These are phyloP conservation scores for Penicillium sp. DNA, from an alignment of 2,329 filamentous ascomycete species.

Conservation along the genomic window DNA sequence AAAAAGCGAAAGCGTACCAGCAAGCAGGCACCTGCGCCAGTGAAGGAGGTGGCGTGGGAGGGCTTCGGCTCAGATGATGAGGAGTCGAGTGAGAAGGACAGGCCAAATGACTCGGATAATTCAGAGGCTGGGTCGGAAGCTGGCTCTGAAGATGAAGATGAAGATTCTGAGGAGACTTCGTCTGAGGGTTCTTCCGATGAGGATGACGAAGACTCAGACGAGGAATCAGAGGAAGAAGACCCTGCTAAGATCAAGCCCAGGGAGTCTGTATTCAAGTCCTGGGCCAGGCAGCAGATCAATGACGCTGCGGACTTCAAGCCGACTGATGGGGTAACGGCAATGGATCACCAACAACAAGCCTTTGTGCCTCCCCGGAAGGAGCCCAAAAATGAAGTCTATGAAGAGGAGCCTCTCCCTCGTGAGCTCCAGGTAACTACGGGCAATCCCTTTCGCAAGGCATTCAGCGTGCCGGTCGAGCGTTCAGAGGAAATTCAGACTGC, in stretches of 20 bases:
- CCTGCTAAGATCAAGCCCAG: slow-evolving; percentile 30
- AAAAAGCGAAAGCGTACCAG: slow-evolving; percentile 70
- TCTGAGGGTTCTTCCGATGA: neutral
- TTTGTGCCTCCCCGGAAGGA: slow-evolving; percentile 30
- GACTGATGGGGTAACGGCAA: slow-evolving; percentile 32
- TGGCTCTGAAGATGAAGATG: slow-evolving; percentile 20
- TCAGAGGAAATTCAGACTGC: slow-evolving; percentile 69
- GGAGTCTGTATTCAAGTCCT: slow-evolving; percentile 78
- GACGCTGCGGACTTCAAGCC: slow-evolving; percentile 68
- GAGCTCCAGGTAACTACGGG: slow-evolving; percentile 39
- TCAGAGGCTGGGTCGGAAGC: slow-evolving; percentile 25
- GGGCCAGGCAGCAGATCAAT: slow-evolving; percentile 83
- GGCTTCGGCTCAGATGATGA: slow-evolving; percentile 44
- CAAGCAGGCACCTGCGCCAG: slow-evolving; percentile 39
- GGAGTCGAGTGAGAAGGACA: slow-evolving; percentile 38
- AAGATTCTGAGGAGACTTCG: slow-evolving; percentile 13
- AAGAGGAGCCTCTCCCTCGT: slow-evolving; percentile 38
- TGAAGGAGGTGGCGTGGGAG: slow-evolving; percentile 43
- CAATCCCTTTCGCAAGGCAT: slow-evolving; percentile 62
- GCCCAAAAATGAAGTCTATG: slow-evolving; percentile 34
- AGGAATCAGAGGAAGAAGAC: slow-evolving; percentile 18
- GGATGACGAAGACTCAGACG: slow-evolving; percentile 25
- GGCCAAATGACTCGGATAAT: slow-evolving; percentile 24
- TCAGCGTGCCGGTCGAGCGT: slow-evolving; percentile 66
- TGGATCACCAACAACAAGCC: slow-evolving; percentile 29